Conservation (phyloP, 1,139 yeast species). For the Yamadazyma trypodendri region DNA sequence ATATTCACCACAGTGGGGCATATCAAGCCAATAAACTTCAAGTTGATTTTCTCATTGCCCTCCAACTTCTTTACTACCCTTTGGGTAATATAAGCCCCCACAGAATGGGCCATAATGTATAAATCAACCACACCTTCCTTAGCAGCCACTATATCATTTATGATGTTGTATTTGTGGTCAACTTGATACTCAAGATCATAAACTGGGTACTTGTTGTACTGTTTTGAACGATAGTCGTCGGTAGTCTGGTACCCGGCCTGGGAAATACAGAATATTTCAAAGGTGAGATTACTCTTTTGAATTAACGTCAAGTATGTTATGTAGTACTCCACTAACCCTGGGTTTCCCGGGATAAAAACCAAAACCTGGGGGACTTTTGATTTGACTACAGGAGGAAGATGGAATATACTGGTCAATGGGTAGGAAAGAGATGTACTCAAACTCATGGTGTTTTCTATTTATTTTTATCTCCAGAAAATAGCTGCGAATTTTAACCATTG, state of each 20-base stretch:
- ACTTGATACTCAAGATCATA: conserved; percentile 51
- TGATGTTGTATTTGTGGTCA: conserved; percentile 44
- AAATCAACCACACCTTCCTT: conserved; percentile 29
- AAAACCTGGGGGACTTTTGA: conserved; percentile 24
- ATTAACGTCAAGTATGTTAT: conserved; percentile 46
- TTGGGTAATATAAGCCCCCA: conserved; percentile 60
- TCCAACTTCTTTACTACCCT: conserved; percentile 35
- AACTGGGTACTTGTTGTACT: conserved; percentile 16
- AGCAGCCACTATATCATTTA: conserved; percentile 28
- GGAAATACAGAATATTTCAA: conserved; percentile 53
- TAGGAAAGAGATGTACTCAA: conserved; percentile 17
- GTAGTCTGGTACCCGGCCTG: conserved; percentile 53
- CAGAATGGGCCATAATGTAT: conserved; percentile 57
- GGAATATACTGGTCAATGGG: conserved; percentile 31
- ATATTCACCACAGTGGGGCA: conserved; percentile 66
- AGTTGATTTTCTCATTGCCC: conserved; percentile 17
- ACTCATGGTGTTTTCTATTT: conserved; percentile 9
- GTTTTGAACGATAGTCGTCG: conserved; percentile 15
- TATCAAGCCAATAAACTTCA: conserved; percentile 53
- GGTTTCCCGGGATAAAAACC: conserved; percentile 67
- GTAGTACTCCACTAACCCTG: conserved; percentile 63
- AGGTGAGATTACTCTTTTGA: conserved; percentile 40
- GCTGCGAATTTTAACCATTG: conserved; percentile 9
- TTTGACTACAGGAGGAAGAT: conserved; percentile 16
- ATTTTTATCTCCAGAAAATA: neutral